Conservation (phyloP, 495 filamentous ascomycete genomes). For the Penicillium herquei region DNA sequence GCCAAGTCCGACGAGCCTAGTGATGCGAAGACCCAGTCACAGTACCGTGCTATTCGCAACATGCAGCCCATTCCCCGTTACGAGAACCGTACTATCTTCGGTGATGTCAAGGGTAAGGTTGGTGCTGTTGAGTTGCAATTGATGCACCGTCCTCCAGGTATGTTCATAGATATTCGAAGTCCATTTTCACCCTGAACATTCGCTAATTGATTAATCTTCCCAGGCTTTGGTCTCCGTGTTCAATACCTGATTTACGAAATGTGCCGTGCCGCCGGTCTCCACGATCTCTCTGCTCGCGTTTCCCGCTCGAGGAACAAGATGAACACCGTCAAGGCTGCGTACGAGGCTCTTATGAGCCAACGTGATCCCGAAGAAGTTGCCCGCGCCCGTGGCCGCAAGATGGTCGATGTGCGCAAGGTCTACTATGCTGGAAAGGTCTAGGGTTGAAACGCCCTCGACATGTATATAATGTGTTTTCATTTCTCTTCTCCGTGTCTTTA, state of each 20-base stretch:
- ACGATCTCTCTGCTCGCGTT: slow-evolving; percentile 79
- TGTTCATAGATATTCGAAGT: slow-evolving; percentile 21
- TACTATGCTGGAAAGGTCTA: slow-evolving; percentile 84
- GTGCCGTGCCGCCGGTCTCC: slow-evolving; percentile 75
- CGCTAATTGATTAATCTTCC: slow-evolving; percentile 9
- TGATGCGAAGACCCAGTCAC: slow-evolving; percentile 65
- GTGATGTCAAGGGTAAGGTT: slow-evolving; percentile 79
- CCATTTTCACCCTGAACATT: background rate
- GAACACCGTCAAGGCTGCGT: slow-evolving; percentile 92
- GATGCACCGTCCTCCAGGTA: slow-evolving; percentile 83
- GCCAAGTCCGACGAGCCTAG: slow-evolving; percentile 75
- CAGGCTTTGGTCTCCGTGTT: slow-evolving; percentile 89
- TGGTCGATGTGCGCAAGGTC: slow-evolving; percentile 94
- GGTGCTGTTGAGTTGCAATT: slow-evolving; percentile 79
- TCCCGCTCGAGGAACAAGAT: slow-evolving; percentile 83
- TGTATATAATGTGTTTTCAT: slow-evolving; percentile 42
- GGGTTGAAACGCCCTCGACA: slow-evolving; percentile 21
- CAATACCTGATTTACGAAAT: slow-evolving; percentile 92
- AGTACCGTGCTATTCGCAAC: slow-evolving; percentile 74
- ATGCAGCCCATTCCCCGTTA: slow-evolving; percentile 86
- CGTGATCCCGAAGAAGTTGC: slow-evolving; percentile 85
- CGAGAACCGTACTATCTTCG: slow-evolving; percentile 87
- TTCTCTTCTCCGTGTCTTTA: slow-evolving; percentile 29
- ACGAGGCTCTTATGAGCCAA: slow-evolving; percentile 78
- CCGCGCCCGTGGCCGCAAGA: slow-evolving; percentile 80